These are phyloP conservation scores for Mycena vulgaris DNA, from an alignment of 768 basidiomycete species.

Conservation along the genomic window DNA sequence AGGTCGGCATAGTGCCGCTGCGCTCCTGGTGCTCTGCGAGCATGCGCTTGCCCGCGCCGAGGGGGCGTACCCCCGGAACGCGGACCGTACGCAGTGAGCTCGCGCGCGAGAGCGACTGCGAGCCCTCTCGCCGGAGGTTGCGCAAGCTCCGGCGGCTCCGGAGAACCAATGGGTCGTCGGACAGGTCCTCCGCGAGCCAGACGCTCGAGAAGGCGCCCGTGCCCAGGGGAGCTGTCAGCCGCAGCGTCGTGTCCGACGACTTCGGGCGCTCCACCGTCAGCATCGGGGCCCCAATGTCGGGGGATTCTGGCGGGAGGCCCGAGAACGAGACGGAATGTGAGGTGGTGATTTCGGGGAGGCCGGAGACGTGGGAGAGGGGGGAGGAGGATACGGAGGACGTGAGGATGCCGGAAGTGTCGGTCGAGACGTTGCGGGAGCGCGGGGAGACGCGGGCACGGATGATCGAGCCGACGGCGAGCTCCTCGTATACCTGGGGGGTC, in stretches of 20 bases:
- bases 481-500: slow-evolving; percentile 30
- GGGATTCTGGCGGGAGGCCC: slow-evolving; percentile 30
- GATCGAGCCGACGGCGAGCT: slow-evolving; percentile 35
- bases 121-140: slow-evolving; percentile 51
- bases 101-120: slow-evolving; percentile 28
- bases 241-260: slow-evolving; percentile 53
- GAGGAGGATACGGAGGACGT: slow-evolving; percentile 35
- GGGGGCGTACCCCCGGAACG: slow-evolving; percentile 35
- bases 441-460: slow-evolving; percentile 41
- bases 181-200: slow-evolving; percentile 77
- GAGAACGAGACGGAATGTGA: slow-evolving; percentile 32
- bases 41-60: slow-evolving; percentile 34
- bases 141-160: slow-evolving; percentile 59
- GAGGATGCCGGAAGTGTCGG: slow-evolving; percentile 42
- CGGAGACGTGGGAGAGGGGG: slow-evolving; percentile 29
- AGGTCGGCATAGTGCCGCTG: slow-evolving; percentile 5
- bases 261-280: slow-evolving; percentile 28
- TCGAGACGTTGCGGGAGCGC: slow-evolving; percentile 37
- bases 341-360: slow-evolving; percentile 26
- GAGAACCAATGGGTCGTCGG: slow-evolving; percentile 60
- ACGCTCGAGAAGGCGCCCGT: slow-evolving; percentile 84
- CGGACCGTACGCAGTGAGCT: slow-evolving; percentile 36
- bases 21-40: slow-evolving; percentile 30
- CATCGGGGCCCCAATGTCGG: slow-evolving; percentile 16
- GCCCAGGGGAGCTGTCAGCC: slow-evolving; percentile 71